phyloP scores from a whole-genome alignment of 257 asterid species.

The Ilex asprella region DNA sequence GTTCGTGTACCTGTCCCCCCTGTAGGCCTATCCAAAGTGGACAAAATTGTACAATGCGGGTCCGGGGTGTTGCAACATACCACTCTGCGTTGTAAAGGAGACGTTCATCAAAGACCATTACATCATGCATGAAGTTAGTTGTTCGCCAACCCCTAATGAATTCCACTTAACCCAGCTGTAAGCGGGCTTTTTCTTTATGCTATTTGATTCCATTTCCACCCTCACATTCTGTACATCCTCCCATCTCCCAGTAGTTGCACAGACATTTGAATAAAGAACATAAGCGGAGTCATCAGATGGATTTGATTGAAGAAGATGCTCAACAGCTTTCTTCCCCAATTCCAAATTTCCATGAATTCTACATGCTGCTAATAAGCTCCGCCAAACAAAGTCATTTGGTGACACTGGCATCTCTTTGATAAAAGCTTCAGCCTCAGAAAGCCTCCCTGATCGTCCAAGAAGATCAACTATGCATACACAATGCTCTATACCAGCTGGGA shows the following conservation, averaged over 20 bases:
- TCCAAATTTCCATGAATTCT: constrained; percentile 61
- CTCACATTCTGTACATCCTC: constrained; percentile 53
- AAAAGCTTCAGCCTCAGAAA: constrained; percentile 64
- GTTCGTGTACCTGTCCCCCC: too few relatives aligned
- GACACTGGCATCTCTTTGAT: constrained; percentile 64
- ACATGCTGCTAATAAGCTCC: constrained; percentile 62
- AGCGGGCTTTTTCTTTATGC: constrained; percentile 63
- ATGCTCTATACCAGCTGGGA: constrained; percentile 66
- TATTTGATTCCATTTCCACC: constrained; percentile 54
- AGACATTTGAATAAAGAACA: constrained; percentile 71
- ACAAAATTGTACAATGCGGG: too few relatives aligned
- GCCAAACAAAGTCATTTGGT: constrained; percentile 72
- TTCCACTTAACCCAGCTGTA: constrained; percentile 69
- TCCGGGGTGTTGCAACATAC: too few relatives aligned
- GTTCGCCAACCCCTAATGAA: constrained; percentile 61
- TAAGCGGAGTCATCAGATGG: constrained; percentile 85
- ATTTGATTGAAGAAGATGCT: constrained; percentile 46
- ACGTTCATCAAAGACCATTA: too few relatives aligned
- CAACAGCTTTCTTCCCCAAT: constrained; percentile 57
- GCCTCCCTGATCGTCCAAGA: constrained; percentile 76
- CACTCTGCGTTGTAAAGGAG: too few relatives aligned
- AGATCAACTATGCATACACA: constrained; percentile 83
- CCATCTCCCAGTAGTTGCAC: constrained; percentile 75
- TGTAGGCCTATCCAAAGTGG: too few relatives aligned
- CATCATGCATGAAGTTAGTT: too few relatives aligned